phyloP scores from a whole-genome alignment of 805 yeast genomes.

The Sugiyamaella lignohabitans region DNA sequence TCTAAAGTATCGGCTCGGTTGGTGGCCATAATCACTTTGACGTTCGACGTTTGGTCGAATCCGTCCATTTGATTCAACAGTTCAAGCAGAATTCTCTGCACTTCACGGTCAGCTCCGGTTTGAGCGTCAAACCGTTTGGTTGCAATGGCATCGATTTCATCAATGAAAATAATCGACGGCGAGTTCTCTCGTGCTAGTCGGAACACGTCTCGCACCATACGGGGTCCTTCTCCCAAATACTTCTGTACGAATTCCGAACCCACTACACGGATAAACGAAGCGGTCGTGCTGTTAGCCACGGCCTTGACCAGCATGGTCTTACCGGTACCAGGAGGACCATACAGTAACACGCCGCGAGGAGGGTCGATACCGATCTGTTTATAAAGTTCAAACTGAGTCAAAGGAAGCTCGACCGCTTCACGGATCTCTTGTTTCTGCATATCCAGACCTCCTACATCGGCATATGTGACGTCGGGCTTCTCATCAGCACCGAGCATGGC shows the following conservation, averaged over 20 bases:
- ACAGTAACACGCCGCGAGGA: constrained; percentile 92
- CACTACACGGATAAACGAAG: constrained; percentile 91
- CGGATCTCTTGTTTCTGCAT: constrained; percentile 99
- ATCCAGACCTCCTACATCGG: constrained; percentile 98
- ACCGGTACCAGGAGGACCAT: constrained; percentile 99
- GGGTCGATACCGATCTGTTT: constrained; percentile 98
- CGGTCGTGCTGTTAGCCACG: constrained; percentile 94
- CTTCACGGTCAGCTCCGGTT: constrained; percentile 99
- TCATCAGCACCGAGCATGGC: constrained; percentile 93
- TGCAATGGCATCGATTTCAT: constrained; percentile 98
- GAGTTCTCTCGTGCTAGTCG: constrained; percentile 95
- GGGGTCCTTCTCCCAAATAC: constrained; percentile 97
- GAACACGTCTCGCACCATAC: constrained; percentile 99
- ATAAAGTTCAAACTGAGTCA: constrained; percentile 91
- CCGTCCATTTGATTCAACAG: constrained; percentile 99
- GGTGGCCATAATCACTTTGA: constrained; percentile 98
- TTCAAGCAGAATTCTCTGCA: constrained; percentile 94
- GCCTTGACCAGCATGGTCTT: constrained; percentile 99
- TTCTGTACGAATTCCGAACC: constrained; percentile 98
- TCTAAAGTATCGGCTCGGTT: constrained; percentile 99
- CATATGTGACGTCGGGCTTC: constrained; percentile 91
- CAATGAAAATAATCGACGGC: constrained; percentile 94
- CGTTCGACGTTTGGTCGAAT: constrained; percentile 90
- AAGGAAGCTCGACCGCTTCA: constrained; percentile 96
- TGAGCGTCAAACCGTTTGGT: constrained; percentile 99